Evolutionary conservation across 2,329 filamentous ascomycete genomes (phyloP), one percentile per base, ranked within the genome.

Genomic region (Ophiostoma himal-ulmi): DNA sequence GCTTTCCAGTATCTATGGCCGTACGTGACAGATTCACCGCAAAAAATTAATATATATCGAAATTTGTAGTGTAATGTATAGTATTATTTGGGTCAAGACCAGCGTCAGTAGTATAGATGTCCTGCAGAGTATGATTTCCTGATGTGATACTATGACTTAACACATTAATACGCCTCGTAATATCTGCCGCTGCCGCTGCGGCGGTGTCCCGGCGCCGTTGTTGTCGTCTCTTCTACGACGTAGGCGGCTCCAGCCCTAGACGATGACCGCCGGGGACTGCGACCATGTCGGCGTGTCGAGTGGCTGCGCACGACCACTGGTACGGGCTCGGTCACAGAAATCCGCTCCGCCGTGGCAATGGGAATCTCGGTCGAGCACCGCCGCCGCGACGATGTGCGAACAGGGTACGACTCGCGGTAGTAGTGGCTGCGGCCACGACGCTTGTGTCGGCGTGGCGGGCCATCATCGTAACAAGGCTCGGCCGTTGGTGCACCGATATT

Each of bases 341-440:
- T 26, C 7, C 52, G 52, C 52, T 57, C 52, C 5, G 52, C 22
- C 13, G 52, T 57, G n/a, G 52, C 22, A 57, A 57, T 57, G 10
- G 52, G 52, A 11, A 57, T 26, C 6, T 57, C 52, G n/a, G 52
- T 13, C 52, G 52, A 57, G 52, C 30, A 57, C 52, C 52, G 52
- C 17, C 48, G 48, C 10, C 52, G 52, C n/a, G 52, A 57, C 10
- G n/a, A 57, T 26, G 52, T 26, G n/a, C 52, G 52, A 11, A 57
- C 52, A 5, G 52, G 52, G 52, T 57, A 57, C 52, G 52, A 57
- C 22, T 57, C n/a, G n/a, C 52, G 52, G 52, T 57, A 57, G 52
- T 57, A 57, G n/a, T 57, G 52, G 52, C 52, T 57, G 52, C 52
- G 52, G 22, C 52, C n/a, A 5, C 52, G 52, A 8, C 52, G 52